Evolutionary conservation across 306 rosid species (phyloP), one percentile per base, ranked within the genome.

Genomic region (Calophaca sinica): DNA sequence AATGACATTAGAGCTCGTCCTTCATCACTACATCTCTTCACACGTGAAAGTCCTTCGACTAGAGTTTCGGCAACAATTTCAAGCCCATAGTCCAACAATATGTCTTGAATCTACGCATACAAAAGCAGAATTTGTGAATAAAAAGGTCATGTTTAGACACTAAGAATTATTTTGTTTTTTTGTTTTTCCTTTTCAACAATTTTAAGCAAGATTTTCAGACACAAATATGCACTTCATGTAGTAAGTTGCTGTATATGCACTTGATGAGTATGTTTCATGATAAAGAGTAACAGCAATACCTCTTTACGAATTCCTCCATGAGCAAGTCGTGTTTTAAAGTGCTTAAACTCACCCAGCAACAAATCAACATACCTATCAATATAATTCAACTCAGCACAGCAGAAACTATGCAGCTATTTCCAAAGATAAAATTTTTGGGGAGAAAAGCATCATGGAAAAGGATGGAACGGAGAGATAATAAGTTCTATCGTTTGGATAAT

Each of bases 341-440:
- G 98, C 91, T 96, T 96, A 82, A 96, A 96, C 82, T 96, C 99
- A 57, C 99, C 99, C 88, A 96, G 83, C 78, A 96, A 80, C 89
- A 92, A 84, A 83, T 96, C 99, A 74, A 96, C 97, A 54, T 96
- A 92, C 86, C 99, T 96, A 80, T 77, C 68, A 68, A 65, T 58
- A 75, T 77, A 75, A 72, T 52, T 79, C 62, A 72, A 79, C 82
- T 85, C 81, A 87, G 79, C 75, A 80, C 5, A 36, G 74, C 42
- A 51, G 54, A 64, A 26, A 38, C 60, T 78, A 54, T n/a, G 50
- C 62, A 77, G 70, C 68, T 36, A 59, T 62, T 28, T 38, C 50
- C 4, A 3, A 58, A 55, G 31, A 50, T 36, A 68, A 50, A 59
- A 44, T 10, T 26, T 1, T 5, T 7, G 6, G 2, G 10, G 6